A percentile compares a stretch with the other conserved stretches of the same genome.
phyloP scores from a whole-genome alignment of 257 asterid genomes.

The Solanum pinnatisectum region DNA sequence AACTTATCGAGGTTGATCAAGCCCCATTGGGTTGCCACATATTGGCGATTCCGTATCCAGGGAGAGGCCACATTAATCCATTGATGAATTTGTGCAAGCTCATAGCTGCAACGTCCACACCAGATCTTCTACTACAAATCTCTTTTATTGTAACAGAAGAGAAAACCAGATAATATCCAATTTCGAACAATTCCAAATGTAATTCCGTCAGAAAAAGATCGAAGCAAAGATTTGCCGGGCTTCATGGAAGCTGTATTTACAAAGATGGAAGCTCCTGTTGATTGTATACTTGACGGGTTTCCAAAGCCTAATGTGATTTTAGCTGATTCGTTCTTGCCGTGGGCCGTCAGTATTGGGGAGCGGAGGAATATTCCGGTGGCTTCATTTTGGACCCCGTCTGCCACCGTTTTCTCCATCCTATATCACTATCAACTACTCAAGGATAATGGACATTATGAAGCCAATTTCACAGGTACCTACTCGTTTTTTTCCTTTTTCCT shows the following conservation, averaged over 20 bases:
- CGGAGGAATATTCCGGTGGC: constrained; percentile 71
- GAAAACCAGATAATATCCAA: not conserved
- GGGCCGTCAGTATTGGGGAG: constrained; percentile 49
- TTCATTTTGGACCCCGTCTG: constrained; percentile 66
- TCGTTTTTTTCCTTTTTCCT: too few species aligned
- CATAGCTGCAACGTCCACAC: not conserved
- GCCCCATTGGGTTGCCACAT: not conserved
- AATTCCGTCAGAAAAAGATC: constrained; percentile 22
- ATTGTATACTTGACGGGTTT: constrained; percentile 28
- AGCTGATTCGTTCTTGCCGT: constrained; percentile 38
- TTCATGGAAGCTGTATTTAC: constrained; percentile 56
- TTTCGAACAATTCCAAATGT: not conserved
- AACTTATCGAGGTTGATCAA: not conserved
- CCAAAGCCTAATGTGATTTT: constrained; percentile 17
- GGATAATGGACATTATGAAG: constrained; percentile 28
- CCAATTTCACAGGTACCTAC: constrained; percentile 28
- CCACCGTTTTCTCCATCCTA: constrained; percentile 34
- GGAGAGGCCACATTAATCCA: constrained; percentile 15
- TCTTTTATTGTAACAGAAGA: not conserved
- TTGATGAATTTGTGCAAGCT: constrained; percentile 25
- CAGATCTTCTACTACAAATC: not conserved
- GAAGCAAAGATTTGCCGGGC: constrained; percentile 40
- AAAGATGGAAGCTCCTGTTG: constrained; percentile 55
- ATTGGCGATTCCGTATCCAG: constrained; percentile 14
- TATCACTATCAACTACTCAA: constrained; percentile 38